Conservation (phyloP, 495 filamentous ascomycete genomes). For the Aspergillus mulundensis region DNA sequence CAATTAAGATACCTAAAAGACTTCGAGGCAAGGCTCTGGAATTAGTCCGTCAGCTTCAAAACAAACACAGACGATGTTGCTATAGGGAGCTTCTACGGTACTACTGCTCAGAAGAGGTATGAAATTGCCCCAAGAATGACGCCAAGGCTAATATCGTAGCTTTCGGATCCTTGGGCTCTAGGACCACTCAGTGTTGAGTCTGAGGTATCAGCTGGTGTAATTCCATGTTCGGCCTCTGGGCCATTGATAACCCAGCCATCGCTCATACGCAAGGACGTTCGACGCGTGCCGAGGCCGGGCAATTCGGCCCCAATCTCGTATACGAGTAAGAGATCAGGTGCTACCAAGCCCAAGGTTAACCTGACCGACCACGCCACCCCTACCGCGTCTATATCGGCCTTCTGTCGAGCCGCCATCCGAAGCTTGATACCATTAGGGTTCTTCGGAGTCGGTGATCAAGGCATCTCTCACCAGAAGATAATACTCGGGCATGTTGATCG, state of each 20-base stretch:
- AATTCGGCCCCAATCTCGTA: not conserved
- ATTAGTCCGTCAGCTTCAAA: slow-evolving; percentile 65
- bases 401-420: slow-evolving; percentile 72
- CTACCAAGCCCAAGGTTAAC: slow-evolving; percentile 22
- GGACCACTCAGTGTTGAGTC: slow-evolving; percentile 16
- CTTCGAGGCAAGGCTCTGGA: slow-evolving; percentile 58
- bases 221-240: slow-evolving; percentile 19
- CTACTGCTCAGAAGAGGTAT: slow-evolving; percentile 66
- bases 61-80: slow-evolving; percentile 65
- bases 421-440: slow-evolving; percentile 74
- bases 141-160: slow-evolving; percentile 20
- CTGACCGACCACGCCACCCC: slow-evolving; percentile 72
- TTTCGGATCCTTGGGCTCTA: slow-evolving; percentile 29
- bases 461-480: slow-evolving; percentile 52
- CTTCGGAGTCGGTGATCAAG: slow-evolving; percentile 58
- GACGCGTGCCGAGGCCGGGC: not conserved
- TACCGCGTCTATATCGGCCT: slow-evolving; percentile 70
- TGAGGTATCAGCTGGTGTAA: slow-evolving; percentile 1
- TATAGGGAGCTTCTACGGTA: slow-evolving; percentile 72
- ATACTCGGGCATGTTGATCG: slow-evolving; percentile 66
- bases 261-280: slow-evolving; percentile 1
- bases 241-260: slow-evolving; percentile 30
- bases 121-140: slow-evolving; percentile 3
- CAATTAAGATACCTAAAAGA: slow-evolving; percentile 64
- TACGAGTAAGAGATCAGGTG: not conserved